A percentile compares a stretch with the other conserved stretches of the same genome.
Evolutionary conservation across 306 rosid genomes (phyloP).

Genomic region (Vigna radiata): DNA sequence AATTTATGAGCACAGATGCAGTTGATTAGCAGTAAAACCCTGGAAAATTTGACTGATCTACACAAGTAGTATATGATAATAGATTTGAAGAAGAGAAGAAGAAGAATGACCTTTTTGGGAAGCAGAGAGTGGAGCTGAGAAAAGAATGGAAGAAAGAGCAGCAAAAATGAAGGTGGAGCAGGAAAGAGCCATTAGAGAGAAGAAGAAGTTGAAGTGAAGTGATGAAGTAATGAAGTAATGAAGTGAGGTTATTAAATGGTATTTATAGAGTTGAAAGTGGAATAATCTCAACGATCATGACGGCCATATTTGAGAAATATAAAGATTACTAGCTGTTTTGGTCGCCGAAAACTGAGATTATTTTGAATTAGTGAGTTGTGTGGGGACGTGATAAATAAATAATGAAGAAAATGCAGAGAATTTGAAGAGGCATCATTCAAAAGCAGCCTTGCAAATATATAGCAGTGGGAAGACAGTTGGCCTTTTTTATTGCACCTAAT

Average conservation of each 20-base stretch:
- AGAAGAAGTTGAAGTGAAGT: not conserved
- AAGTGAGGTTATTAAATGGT: too few relatives aligned
- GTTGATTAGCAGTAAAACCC: not conserved
- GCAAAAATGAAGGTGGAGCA: constrained; percentile 52
- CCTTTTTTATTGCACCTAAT: constrained; percentile 33
- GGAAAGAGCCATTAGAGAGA: constrained; percentile 45
- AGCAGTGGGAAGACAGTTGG: constrained; percentile 20
- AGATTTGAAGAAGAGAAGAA: not conserved
- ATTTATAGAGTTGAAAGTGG: not conserved
- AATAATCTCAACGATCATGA: constrained; percentile 36
- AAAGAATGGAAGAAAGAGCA: constrained; percentile 47
- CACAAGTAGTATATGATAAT: too few relatives aligned
- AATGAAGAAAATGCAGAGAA: constrained; percentile 44
- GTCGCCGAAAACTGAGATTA: not conserved
- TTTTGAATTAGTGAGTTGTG: not conserved
- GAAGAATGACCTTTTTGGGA: constrained; percentile 53
- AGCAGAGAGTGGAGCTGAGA: constrained; percentile 49
- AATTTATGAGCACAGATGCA: not conserved
- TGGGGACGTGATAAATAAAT: constrained; percentile 9
- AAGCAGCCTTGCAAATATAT: constrained; percentile 6
- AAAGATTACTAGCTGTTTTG: constrained; percentile 10
- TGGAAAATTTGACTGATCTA: too few relatives aligned
- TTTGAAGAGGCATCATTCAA: constrained; percentile 34
- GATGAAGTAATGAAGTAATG: too few relatives aligned
- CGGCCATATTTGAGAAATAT: constrained; percentile 32